Conservation (phyloP, 352 stramenopile species). For the Nannochloropsis limnetica region DNA sequence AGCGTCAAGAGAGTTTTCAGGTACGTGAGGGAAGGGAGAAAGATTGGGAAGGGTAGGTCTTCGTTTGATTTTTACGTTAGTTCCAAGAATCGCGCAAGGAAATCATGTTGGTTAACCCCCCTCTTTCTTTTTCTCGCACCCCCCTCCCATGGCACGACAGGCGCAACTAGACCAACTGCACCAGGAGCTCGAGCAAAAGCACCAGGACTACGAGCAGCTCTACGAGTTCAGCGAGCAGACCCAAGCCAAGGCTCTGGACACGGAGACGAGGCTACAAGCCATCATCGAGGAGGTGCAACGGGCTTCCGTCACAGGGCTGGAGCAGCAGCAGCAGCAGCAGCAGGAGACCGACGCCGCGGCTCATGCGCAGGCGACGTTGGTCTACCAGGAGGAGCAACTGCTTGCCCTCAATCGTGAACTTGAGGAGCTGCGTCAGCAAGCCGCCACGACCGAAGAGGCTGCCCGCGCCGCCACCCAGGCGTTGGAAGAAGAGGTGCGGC, state of each 20-base stretch:
- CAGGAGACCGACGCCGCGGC: neutral
- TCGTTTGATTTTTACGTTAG: neutral
- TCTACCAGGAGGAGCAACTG: neutral
- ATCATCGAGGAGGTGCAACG: neutral
- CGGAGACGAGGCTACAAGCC: neutral
- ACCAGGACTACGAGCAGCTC: neutral
- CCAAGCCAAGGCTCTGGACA: neutral
- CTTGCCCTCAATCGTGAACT: neutral
- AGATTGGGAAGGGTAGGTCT: neutral
- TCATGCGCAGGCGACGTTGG: neutral
- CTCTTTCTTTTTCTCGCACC: neutral
- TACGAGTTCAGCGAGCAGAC: neutral
- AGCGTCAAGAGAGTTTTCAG: neutral
- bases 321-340: neutral
- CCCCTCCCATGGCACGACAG: neutral
- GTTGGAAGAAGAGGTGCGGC: neutral
- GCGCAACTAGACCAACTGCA: neutral
- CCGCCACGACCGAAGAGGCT: neutral
- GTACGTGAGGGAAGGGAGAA: no score
- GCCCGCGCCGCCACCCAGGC: neutral
- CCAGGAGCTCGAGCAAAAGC: neutral
- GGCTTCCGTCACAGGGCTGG: neutral
- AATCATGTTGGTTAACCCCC: neutral
- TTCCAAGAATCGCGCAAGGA: neutral
- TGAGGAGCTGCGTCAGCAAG: neutral